Evolutionary conservation across 352 stramenopile genomes (phyloP).

Genomic region (Discostella stelligera): DNA sequence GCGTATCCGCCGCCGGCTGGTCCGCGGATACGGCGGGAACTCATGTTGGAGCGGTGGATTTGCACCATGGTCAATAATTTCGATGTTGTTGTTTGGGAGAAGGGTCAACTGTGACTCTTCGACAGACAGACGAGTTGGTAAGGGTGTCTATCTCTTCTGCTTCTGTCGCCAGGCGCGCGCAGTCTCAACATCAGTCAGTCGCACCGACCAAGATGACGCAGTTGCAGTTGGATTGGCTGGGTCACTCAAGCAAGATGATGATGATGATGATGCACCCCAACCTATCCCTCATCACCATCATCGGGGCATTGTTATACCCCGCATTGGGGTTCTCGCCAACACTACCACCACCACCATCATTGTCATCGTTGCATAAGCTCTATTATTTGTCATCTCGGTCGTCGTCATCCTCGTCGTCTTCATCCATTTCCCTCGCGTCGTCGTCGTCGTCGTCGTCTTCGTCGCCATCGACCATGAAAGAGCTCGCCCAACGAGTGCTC

Average conservation of each 20-base stretch:
- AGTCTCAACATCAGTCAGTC: no score
- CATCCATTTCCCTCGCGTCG: no score
- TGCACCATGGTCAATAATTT: slow-evolving; percentile 19
- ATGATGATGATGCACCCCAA: slow-evolving; percentile 11
- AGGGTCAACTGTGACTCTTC: no score
- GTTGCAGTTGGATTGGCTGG: no score
- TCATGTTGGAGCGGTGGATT: slow-evolving; percentile 32
- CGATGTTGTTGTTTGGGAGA: no score
- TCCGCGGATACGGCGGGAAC: slow-evolving; percentile 19
- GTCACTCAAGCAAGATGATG: no score
- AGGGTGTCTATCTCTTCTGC: no score
- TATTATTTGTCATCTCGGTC: background rate
- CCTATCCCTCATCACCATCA: slow-evolving; percentile 16
- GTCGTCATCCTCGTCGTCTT: no score
- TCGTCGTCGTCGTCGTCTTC: background rate
- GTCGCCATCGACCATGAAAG: slow-evolving; percentile 32
- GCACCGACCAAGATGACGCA: no score
- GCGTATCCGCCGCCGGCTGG: background rate
- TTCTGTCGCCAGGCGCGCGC: no score
- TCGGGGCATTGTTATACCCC: slow-evolving; percentile 3
- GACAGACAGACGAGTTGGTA: no score
- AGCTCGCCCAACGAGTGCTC: slow-evolving; percentile 63
- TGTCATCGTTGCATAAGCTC: background rate
- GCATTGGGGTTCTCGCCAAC: slow-evolving; percentile 6
- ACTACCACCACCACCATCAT: no score